These are phyloP conservation scores for Nadsonia starkeyi-henricii DNA, from an alignment of 1,139 yeast species.

Conservation along the genomic window DNA sequence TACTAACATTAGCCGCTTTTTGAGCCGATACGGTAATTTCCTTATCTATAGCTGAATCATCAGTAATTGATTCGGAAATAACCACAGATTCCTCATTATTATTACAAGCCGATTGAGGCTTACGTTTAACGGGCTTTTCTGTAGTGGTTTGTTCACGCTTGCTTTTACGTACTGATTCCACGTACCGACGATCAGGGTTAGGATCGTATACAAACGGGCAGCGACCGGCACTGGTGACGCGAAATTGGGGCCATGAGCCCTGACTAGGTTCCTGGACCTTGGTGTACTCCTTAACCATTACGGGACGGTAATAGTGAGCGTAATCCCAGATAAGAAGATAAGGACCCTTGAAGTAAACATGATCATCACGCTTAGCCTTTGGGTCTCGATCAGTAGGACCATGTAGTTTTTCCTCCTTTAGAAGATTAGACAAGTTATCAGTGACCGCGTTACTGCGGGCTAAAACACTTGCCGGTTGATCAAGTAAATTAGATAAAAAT, in stretches of 20 bases:
- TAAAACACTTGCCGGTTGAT: background rate
- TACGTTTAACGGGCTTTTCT: background rate
- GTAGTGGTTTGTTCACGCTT: slow-evolving; percentile 4
- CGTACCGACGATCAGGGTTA: background rate
- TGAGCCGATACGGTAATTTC: background rate
- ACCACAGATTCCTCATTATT: slow-evolving; percentile 2
- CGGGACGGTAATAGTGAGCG: slow-evolving; percentile 65
- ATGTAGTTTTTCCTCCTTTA: slow-evolving; percentile 70
- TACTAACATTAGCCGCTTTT: background rate
- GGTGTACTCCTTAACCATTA: slow-evolving; percentile 72
- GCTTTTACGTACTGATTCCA: background rate
- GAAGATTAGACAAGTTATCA: slow-evolving; percentile 22
- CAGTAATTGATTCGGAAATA: background rate
- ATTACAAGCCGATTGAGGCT: slow-evolving; percentile 6
- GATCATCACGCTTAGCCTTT: slow-evolving; percentile 68
- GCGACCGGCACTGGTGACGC: slow-evolving; percentile 29
- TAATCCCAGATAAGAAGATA: slow-evolving; percentile 74
- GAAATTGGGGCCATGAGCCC: slow-evolving; percentile 38
- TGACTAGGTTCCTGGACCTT: slow-evolving; percentile 29
- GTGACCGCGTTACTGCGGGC: background rate
- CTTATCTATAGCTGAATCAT: background rate
- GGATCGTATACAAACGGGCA: slow-evolving; percentile 53
- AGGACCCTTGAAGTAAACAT: slow-evolving; percentile 64
- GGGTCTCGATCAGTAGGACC: slow-evolving; percentile 90
- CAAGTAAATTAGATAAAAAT: slow-evolving; percentile 61